Evolutionary conservation across 345 rosid genomes (phyloP).

Genomic region (Citrus sinensis): DNA sequence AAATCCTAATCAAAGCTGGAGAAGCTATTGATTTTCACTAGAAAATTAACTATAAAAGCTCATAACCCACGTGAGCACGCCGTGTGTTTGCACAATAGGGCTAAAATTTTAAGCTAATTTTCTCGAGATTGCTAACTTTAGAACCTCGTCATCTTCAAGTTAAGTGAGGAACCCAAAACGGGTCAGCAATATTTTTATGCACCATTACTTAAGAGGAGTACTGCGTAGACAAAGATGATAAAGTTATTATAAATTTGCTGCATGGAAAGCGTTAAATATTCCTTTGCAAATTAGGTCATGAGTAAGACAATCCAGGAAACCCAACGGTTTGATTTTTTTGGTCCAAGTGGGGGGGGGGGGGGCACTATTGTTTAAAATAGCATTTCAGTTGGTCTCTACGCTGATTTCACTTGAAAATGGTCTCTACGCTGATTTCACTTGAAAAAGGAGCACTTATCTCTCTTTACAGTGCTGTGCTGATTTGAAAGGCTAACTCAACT

Average conservation of each 20-base stretch:
- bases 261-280: not conserved
- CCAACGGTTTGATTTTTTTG: not conserved
- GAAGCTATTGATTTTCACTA: not conserved
- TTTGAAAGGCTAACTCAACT: slow-evolving; percentile 27
- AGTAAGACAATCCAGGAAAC: slow-evolving; percentile 4
- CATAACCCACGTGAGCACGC: not conserved
- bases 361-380: not conserved
- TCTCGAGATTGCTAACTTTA: not conserved
- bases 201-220: not conserved
- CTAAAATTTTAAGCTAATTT: not conserved
- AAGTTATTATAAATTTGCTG: not conserved
- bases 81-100: not conserved
- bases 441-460: slow-evolving; percentile 21
- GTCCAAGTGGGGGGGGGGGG: not conserved
- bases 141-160: not conserved
- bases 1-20: not conserved
- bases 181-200: not conserved
- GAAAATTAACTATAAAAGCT: not conserved
- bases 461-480: slow-evolving; percentile 12
- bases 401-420: slow-evolving; percentile 4
- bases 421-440: not conserved
- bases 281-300: slow-evolving; percentile 26
- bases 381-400: not conserved
- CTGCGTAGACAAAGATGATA: not conserved
- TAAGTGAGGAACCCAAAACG: slow-evolving; percentile 26